Percentiles rank a stretch among this genome's conserved stretches.
phyloP scores from a whole-genome alignment of 345 rosid species.

The Pugionium cornutum region DNA sequence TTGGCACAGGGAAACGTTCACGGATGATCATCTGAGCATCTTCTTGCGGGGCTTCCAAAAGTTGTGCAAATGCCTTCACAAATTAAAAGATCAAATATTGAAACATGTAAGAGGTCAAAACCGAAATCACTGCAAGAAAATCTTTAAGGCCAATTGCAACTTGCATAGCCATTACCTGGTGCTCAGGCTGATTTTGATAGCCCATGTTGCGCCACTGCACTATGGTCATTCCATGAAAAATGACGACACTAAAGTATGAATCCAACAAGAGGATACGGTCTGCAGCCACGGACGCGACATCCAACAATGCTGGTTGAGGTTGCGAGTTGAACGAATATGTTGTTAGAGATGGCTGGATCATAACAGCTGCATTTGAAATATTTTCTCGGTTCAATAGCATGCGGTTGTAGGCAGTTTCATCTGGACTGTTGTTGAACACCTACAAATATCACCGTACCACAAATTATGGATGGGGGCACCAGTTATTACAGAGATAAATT shows the following conservation, averaged over 20 bases:
- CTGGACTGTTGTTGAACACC: conserved; percentile 48
- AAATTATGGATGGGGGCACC: neutral
- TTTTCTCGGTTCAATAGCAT: conserved; percentile 40
- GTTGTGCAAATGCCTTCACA: conserved; percentile 58
- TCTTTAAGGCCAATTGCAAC: neutral
- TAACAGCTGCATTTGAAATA: conserved; percentile 40
- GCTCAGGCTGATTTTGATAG: conserved; percentile 91
- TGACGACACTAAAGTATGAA: conserved; percentile 87
- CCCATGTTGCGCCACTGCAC: conserved; percentile 99
- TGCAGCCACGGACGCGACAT: conserved; percentile 92
- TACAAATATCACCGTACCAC: conserved; percentile 31
- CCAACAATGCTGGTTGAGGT: conserved; percentile 91
- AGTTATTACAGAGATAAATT: neutral
- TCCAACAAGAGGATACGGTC: conserved; percentile 91
- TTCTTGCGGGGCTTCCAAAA: conserved; percentile 81
- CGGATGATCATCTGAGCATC: conserved; percentile 72
- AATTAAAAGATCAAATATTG: conserved; percentile 6
- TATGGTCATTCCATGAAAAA: conserved; percentile 98
- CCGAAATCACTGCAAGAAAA: neutral
- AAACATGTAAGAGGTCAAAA: conserved; percentile 18
- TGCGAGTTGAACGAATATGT: conserved; percentile 80
- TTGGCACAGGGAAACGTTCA: conserved; percentile 95
- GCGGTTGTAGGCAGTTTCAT: conserved; percentile 43
- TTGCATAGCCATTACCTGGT: conserved; percentile 55
- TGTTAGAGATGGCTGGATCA: conserved; percentile 94